Evolutionary conservation across 495 filamentous ascomycete genomes (phyloP).

Genomic region (Copromyces sp.): DNA sequence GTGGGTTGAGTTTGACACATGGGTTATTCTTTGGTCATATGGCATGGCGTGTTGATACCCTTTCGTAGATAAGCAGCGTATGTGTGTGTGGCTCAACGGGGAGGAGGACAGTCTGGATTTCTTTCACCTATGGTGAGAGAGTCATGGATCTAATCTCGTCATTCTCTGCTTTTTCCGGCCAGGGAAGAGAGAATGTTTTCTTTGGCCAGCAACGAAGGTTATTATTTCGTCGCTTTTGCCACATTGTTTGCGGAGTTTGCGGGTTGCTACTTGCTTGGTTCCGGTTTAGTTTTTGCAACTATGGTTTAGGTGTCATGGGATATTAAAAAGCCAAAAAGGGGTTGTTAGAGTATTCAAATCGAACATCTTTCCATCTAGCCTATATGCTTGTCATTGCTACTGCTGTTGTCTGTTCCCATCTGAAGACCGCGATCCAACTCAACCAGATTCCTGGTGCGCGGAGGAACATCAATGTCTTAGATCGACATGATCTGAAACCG

Average conservation of each 20-base stretch:
- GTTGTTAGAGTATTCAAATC: neutral
- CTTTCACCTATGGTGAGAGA: neutral
- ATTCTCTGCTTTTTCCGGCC: neutral
- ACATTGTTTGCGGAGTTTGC: neutral
- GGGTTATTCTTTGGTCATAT: neutral
- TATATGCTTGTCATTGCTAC: neutral
- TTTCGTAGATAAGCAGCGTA: neutral
- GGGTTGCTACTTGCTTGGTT: neutral
- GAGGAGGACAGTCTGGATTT: neutral
- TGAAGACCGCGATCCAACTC: neutral
- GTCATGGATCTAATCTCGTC: neutral
- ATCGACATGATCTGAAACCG: neutral
- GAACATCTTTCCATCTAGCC: neutral
- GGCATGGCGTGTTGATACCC: neutral
- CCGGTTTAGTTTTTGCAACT: neutral
- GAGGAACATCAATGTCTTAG: neutral
- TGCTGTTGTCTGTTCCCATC: neutral
- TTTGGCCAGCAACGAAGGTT: neutral
- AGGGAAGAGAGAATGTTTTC: neutral
- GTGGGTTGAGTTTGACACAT: neutral
- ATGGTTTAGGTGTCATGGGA: neutral
- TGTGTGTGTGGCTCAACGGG: neutral
- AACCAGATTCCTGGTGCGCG: neutral
- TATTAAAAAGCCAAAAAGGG: neutral
- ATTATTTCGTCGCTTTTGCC: neutral